Evolutionary conservation across 2,329 filamentous ascomycete species (phyloP).

Genomic region (Pestalotiopsis sp.): DNA sequence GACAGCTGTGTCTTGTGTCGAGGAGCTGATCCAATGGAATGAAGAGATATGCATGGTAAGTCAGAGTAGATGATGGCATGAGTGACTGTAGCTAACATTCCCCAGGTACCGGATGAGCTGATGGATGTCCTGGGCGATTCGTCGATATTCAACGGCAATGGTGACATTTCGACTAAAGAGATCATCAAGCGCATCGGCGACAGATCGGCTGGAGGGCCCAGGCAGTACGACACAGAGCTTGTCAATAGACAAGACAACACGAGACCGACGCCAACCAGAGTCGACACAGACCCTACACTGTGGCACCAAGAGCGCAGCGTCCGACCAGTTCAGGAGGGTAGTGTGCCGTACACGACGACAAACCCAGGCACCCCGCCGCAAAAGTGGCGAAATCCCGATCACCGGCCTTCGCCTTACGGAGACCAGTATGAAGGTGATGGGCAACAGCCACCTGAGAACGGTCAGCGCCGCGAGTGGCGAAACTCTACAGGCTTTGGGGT

Average conservation of each 20-base stretch:
- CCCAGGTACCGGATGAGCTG: constrained; percentile 88
- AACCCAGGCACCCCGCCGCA: constrained; percentile 51
- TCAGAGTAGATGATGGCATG: constrained; percentile 19
- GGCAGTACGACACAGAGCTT: constrained; percentile 64
- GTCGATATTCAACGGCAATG: constrained; percentile 75
- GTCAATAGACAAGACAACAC: constrained; percentile 60
- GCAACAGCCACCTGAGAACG: constrained; percentile 40
- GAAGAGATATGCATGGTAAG: constrained; percentile 97
- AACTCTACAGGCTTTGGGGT: constrained; percentile 55
- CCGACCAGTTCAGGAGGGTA: constrained; percentile 71
- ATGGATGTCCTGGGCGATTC: constrained; percentile 84
- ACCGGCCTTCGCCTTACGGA: constrained; percentile 45
- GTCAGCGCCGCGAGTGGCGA: constrained; percentile 56
- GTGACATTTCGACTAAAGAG: constrained; percentile 94
- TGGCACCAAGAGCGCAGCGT: constrained; percentile 86
- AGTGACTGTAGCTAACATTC: neutral
- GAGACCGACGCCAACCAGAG: constrained; percentile 59
- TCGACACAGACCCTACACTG: constrained; percentile 85
- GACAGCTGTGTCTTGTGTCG: constrained; percentile 88
- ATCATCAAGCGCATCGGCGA: constrained; percentile 93
- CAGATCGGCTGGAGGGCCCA: constrained; percentile 55
- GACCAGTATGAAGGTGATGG: constrained; percentile 48
- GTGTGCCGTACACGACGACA: constrained; percentile 38
- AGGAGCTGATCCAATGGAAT: constrained; percentile 87
- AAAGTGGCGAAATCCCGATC: constrained; percentile 49